Evolutionary conservation across 306 rosid species (phyloP).

Genomic region (Lagenaria siceraria): DNA sequence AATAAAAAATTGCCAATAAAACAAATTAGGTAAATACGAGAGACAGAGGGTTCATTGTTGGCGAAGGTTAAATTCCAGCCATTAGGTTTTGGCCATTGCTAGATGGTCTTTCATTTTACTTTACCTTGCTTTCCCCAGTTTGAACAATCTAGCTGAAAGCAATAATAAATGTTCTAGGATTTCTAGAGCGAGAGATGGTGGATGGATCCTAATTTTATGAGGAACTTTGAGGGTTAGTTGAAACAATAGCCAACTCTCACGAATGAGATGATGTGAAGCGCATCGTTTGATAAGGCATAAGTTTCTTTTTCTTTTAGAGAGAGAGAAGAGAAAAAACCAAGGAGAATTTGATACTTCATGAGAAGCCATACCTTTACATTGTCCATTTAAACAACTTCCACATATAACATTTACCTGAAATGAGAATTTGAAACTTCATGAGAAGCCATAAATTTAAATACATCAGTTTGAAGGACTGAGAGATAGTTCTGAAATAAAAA

Average conservation of each 20-base stretch:
- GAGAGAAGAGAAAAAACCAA: not conserved
- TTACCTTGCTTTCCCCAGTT: not conserved
- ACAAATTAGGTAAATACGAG: not conserved
- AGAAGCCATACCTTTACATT: constrained; percentile 56
- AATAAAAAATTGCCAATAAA: not conserved
- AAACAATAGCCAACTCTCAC: not conserved
- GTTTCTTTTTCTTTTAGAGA: not conserved
- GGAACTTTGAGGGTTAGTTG: not conserved
- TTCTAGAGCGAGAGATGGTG: not conserved
- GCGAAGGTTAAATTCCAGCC: not conserved
- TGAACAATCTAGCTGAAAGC: not conserved
- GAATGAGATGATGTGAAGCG: not conserved
- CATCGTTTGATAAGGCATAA: not conserved
- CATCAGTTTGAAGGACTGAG: not conserved
- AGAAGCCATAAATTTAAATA: not conserved
- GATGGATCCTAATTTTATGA: not conserved
- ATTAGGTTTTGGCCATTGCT: not conserved
- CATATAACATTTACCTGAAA: constrained; percentile 77
- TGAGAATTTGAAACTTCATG: not conserved
- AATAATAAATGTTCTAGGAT: not conserved
- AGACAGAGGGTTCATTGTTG: not conserved
- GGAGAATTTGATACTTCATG: too few relatives aligned
- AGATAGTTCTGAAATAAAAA: constrained; percentile 10
- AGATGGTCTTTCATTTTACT: not conserved
- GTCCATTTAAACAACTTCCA: constrained; percentile 66